Evolutionary conservation across 2,329 filamentous ascomycete genomes (phyloP).

Genomic region (Fusarium irregulare): DNA sequence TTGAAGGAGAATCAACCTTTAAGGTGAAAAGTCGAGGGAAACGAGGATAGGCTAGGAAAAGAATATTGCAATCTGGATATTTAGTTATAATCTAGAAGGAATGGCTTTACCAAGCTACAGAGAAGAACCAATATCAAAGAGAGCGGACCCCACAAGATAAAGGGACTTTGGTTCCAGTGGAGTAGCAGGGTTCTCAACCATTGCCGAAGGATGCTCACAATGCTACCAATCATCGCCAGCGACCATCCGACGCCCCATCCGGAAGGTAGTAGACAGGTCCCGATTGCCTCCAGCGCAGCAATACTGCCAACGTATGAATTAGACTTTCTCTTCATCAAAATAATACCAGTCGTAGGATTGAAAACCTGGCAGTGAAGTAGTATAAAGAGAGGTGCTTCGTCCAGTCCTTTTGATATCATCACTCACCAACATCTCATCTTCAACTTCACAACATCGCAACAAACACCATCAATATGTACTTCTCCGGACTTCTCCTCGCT

Average conservation of each 20-base stretch:
- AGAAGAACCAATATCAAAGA: rapidly evolving
- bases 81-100: rapidly evolving
- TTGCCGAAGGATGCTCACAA: too few relatives aligned
- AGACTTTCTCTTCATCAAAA: neutral
- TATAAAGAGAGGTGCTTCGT: neutral
- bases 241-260: neutral
- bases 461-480: neutral
- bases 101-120: neutral
- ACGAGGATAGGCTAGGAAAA: rapidly evolving
- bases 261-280: neutral
- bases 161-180: neutral
- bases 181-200: neutral
- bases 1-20: rapidly evolving
- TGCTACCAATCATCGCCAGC: neutral
- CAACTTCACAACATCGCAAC: neutral
- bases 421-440: neutral
- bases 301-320: neutral
- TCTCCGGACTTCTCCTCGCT: neutral
- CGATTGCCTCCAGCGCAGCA: neutral
- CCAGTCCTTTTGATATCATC: neutral
- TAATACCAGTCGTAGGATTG: neutral
- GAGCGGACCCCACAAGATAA: neutral
- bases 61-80: rapidly evolving
- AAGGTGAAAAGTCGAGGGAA: rapidly evolving
- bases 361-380: neutral